phyloP scores from a whole-genome alignment of 345 rosid species.

The Lepidium africanum region DNA sequence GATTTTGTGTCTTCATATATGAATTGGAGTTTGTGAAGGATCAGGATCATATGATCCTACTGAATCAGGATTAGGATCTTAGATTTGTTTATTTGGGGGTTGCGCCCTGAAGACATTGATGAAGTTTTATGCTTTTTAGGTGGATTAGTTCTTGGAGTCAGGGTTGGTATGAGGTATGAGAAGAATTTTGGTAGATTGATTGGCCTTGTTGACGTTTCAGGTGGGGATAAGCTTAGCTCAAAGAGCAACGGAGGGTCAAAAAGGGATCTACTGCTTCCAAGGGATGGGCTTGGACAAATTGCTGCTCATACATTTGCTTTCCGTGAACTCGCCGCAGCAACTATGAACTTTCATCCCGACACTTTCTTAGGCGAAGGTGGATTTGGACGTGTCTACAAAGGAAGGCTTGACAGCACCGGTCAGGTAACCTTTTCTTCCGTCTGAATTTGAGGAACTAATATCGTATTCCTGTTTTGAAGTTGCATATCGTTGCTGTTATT shows the following conservation, averaged over 20 bases:
- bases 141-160: conserved; percentile 3
- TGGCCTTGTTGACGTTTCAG: conserved; percentile 40
- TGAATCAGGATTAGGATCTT: conserved; percentile 17
- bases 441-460: background rate
- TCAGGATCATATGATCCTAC: conserved; percentile 20
- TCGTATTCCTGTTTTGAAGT: background rate
- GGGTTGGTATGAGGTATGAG: background rate
- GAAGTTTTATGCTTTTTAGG: background rate
- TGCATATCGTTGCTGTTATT: background rate
- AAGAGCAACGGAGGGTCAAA: conserved; percentile 59
- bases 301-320: conserved; percentile 89
- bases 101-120: background rate
- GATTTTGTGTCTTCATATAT: background rate
- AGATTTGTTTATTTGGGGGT: background rate
- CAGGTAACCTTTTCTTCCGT: conserved; percentile 71
- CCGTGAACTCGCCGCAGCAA: conserved; percentile 87
- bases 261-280: conserved; percentile 48
- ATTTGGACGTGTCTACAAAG: conserved; percentile 92
- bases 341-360: conserved; percentile 83
- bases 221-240: conserved; percentile 65
- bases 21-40: background rate
- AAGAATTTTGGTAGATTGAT: background rate
- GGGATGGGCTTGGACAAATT: conserved; percentile 57
- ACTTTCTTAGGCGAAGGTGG: conserved; percentile 97
- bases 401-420: conserved; percentile 78